Evolutionary conservation across 208 protist species (phyloP).

Genomic region (Herpetomonas samuelpessoai): DNA sequence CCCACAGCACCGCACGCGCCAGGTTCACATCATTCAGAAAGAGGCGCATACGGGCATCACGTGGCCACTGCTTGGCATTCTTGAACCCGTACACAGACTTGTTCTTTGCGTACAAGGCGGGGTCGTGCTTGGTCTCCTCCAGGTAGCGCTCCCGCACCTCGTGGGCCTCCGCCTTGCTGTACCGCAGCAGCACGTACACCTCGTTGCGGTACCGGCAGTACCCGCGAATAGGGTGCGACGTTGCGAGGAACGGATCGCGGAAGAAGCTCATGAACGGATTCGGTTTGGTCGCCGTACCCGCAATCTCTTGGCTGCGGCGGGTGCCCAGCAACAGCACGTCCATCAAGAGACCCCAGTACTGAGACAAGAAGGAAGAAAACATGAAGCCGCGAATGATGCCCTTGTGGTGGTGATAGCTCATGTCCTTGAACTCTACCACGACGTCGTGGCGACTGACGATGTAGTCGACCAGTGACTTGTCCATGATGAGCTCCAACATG

Average conservation of each 20-base stretch:
- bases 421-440: constrained; percentile 99
- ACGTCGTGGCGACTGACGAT: constrained; percentile 99
- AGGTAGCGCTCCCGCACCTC: constrained; percentile 99
- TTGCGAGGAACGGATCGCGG: constrained; percentile 93
- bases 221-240: constrained; percentile 97
- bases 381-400: constrained; percentile 99
- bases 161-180: constrained; percentile 97
- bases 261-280: constrained; percentile 99
- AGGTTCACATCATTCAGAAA: constrained; percentile 99
- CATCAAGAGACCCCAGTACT: constrained; percentile 99
- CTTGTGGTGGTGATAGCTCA: constrained; percentile 99
- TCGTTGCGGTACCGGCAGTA: constrained; percentile 99
- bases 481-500: constrained; percentile 99
- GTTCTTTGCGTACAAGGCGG: constrained; percentile 94
- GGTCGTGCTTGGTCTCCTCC: constrained; percentile 98
- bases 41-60: constrained; percentile 99
- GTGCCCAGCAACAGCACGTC: constrained; percentile 99
- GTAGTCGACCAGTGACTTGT: constrained; percentile 99
- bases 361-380: constrained; percentile 99
- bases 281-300: constrained; percentile 95
- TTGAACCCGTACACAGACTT: constrained; percentile 99
- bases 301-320: constrained; percentile 97
- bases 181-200: constrained; percentile 98
- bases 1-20: constrained; percentile 99
- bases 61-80: constrained; percentile 99